Evolutionary conservation across 495 filamentous ascomycete species (phyloP).

Genomic region (Acidiella bohemica): DNA sequence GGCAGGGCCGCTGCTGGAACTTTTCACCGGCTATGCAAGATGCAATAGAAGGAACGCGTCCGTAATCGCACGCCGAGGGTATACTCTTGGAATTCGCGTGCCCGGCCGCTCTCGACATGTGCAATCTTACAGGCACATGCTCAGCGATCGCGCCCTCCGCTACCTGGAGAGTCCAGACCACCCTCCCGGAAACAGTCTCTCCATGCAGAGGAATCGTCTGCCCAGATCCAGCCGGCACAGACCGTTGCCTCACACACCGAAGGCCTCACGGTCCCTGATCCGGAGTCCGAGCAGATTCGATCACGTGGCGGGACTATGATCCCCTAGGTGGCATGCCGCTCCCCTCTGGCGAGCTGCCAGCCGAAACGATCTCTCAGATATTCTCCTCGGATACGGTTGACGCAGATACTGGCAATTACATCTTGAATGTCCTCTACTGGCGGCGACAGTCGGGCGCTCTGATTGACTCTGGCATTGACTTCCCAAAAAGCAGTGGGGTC

Average conservation of each 20-base stretch:
- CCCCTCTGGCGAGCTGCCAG: conserved; percentile 14
- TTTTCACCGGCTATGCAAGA: conserved; percentile 14
- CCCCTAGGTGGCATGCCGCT: conserved; percentile 20
- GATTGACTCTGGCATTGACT: conserved; percentile 35
- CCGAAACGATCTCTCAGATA: conserved; percentile 39
- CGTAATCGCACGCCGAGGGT: too few species aligned
- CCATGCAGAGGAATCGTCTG: background rate
- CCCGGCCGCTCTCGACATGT: too few species aligned
- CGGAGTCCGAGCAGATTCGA: background rate
- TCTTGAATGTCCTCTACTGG: conserved; percentile 57
- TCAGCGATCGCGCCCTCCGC: background rate
- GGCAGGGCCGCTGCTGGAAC: conserved; percentile 5
- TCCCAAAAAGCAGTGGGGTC: conserved; percentile 22
- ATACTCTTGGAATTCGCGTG: too few species aligned
- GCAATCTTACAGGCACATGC: background rate
- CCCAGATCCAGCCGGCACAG: conserved; percentile 6
- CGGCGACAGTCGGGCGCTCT: conserved; percentile 64
- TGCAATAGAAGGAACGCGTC: background rate
- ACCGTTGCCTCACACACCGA: conserved; percentile 14
- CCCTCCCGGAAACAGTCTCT: background rate
- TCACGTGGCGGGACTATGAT: conserved; percentile 20
- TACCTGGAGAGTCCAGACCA: background rate
- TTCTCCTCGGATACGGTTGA: conserved; percentile 44
- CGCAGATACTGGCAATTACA: conserved; percentile 41
- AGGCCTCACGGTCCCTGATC: background rate